A percentile compares a stretch with the other conserved stretches of the same genome.
These are phyloP conservation scores for Blastocystis sp. DNA, from an alignment of 352 stramenopile genomes.

Conservation along the genomic window DNA sequence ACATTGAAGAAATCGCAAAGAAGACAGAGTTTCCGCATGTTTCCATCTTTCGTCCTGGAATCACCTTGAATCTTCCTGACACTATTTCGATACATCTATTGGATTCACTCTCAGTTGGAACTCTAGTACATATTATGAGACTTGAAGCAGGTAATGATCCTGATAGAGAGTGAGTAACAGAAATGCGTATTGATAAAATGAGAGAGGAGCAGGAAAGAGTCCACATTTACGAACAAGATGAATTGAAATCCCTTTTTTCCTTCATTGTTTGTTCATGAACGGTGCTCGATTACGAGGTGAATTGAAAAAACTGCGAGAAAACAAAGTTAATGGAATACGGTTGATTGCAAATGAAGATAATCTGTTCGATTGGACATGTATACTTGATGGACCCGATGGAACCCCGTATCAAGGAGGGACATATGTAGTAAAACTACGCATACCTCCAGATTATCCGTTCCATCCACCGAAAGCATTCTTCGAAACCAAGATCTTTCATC, in stretches of 20 bases:
- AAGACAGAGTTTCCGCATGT: neutral
- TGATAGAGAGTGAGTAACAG: neutral
- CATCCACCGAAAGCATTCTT: conserved; percentile 48
- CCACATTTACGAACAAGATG: neutral
- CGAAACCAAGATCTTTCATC: conserved; percentile 40
- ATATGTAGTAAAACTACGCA: neutral
- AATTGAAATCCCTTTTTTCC: neutral
- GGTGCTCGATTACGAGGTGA: neutral
- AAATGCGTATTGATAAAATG: neutral
- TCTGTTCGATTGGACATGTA: conserved; percentile 29
- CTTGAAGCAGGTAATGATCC: neutral
- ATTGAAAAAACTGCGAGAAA: neutral
- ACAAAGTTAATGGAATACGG: neutral
- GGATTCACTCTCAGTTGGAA: neutral
- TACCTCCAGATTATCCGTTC: conserved; percentile 55
- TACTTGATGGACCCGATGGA: conserved; percentile 19
- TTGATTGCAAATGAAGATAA: conserved; percentile 17
- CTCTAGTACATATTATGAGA: neutral
- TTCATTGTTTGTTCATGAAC: conserved; percentile 22
- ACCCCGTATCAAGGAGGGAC: conserved; percentile 4
- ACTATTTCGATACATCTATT: neutral
- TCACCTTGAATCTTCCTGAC: neutral
- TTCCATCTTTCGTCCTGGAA: neutral
- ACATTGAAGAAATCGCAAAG: neutral
- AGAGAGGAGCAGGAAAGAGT: neutral